Evolutionary conservation across 1,284 basidiomycete species (phyloP), one percentile per base, ranked within the genome.

Genomic region (Pascua guehoae): DNA sequence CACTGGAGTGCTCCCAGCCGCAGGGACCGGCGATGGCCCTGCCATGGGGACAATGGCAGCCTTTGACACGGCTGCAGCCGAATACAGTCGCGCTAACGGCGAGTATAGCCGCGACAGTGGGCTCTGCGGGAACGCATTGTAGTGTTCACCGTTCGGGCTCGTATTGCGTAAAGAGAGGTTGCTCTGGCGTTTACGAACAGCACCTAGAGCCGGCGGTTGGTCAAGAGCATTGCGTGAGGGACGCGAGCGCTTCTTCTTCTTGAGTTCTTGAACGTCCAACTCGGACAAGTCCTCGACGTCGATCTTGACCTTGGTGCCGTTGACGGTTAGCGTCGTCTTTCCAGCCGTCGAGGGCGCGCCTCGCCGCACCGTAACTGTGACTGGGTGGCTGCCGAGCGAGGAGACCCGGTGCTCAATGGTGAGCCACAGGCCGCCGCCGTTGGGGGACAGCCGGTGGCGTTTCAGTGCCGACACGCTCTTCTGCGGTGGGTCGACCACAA

Each of bases 361-460:
- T n/a, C 87, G 83, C 12, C 89, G 83, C 8, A 97, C 86, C 2
- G 76, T 78, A 32, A 80, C 69, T 45, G 85, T 79, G 7, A 94
- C 80, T 47, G 86, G 83, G 51, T 92, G 90, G 41, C 89, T 85
- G 24, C 86, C 86, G 3, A 90, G 83, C 54, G 86, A 83, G 15
- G 86, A 79, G 3, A 86, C 84, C 60, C 93, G 89, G 66, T 98
- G 95, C 32, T 88, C 89, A 65, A 98, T 82, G 0, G 91, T 95
- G 18, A 98, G 78, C 96, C 96, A 99, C n/a, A 97, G 78, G 0
- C 95, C 95, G 9, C 96, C 94, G 4, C 94, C 95, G 43, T 88
- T 87, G 11, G 84, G 81, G 1, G 91, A 92, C 11, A 98, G 81
- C 16, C 88, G 84, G 75, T 98, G 95, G 39, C 96, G 83, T 11